Evolutionary conservation across 352 stramenopile genomes (phyloP), one percentile per base, ranked within the genome.

Genomic region (Lagenidium sp.): DNA sequence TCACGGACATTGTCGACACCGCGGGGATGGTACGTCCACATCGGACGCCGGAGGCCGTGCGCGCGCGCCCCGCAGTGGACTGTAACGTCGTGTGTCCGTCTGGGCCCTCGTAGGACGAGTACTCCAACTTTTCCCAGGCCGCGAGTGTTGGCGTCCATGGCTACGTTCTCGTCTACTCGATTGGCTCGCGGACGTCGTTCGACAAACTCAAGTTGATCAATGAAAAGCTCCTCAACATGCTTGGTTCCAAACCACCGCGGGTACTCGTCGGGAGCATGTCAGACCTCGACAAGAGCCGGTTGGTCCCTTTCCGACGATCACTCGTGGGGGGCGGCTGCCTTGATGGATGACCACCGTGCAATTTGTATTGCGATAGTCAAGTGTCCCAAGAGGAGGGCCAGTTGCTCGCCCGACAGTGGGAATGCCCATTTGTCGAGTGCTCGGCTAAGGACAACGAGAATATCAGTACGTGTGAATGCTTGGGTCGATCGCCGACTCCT

Each of bases 1-100:
- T 94, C 25, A 98, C 91, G 20, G 94, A 98, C 58, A 98, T 98
- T 57, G 90, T 98, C 53, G 94, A 98, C 60, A 97, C 91, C n/a
- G 94, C 94, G 11, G 94, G 94, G 45, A 98, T 98, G 81, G 81
- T 93, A 57, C 20, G 62, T 53, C 28, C n/a, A n/a, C n/a, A 35
- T 35, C 29, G 29, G 16, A 4, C 28, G 0, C 22, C n/a, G 1
- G n/a, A n/a, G n/a, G n/a, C n/a, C n/a, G n/a, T n/a, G 16, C 11
- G 8, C 10, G 29, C 6, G 41, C 19, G 15, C 1, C 24, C n/a
- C 19, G 19, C 2, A 22, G 18, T 43, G n/a, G n/a, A 49, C 6
- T 39, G 16, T 61, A 25, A 0, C 37, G 53, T 23, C 19, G 18
- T 7, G 28, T 44, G 29, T 19, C 23, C 4, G 47, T 29, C 29